These are phyloP conservation scores for Heliamphora exappendiculata DNA, from an alignment of 148 eudicot genomes.

Conservation along the genomic window DNA sequence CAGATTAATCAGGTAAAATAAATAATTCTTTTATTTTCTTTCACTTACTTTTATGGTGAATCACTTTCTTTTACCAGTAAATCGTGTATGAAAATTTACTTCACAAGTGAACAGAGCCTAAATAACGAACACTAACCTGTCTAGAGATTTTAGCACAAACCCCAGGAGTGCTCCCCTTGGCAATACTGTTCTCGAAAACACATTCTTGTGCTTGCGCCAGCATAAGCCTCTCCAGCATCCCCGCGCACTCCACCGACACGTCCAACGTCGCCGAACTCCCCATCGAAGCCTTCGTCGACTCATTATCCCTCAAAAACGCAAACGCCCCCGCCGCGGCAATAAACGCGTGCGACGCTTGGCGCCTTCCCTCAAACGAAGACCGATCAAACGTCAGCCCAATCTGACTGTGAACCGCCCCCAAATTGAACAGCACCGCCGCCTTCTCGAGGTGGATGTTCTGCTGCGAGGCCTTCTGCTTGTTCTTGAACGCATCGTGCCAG, in stretches of 20 bases:
- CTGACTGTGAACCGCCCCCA: constrained; percentile 87
- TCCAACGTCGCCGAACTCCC: constrained; percentile 67
- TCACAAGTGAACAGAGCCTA: no score
- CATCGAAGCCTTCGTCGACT: constrained; percentile 59
- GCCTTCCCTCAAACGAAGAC: constrained; percentile 60
- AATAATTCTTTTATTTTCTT: no score
- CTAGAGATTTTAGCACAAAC: constrained; percentile 84
- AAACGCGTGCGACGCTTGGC: constrained; percentile 66
- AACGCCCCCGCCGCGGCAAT: constrained; percentile 76
- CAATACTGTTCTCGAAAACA: constrained; percentile 77
- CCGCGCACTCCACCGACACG: constrained; percentile 80
- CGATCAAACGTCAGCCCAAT: constrained; percentile 70
- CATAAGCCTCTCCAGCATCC: constrained; percentile 96
- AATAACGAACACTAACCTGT: constrained; percentile 41
- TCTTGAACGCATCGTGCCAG: constrained; percentile 88
- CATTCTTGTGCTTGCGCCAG: constrained; percentile 98
- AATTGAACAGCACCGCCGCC: constrained; percentile 84
- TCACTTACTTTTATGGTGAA: no score
- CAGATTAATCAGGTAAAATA: no score
- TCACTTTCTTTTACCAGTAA: no score
- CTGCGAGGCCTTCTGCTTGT: constrained; percentile 59
- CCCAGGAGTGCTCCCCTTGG: constrained; percentile 78
- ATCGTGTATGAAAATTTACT: no score
- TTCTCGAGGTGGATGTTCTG: constrained; percentile 79
- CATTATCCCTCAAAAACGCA: constrained; percentile 73